phyloP scores from a whole-genome alignment of 2,329 filamentous ascomycete genomes.

The Claviceps capensis region DNA sequence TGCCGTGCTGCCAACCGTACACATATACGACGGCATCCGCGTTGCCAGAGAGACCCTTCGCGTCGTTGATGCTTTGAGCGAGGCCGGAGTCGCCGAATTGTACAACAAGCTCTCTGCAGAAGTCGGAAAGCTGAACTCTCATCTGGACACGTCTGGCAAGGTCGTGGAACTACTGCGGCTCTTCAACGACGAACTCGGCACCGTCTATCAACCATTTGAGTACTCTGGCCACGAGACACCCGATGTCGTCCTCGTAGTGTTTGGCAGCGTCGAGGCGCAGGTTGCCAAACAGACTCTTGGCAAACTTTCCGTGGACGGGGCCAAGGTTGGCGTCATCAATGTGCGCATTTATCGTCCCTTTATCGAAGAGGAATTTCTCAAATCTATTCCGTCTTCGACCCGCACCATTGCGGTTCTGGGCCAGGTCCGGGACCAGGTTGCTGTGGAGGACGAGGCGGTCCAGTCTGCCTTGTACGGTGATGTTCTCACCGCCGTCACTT shows the following conservation, averaged over 20 bases:
- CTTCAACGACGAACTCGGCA: conserved; percentile 85
- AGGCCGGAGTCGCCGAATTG: conserved; percentile 51
- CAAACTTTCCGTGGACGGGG: conserved; percentile 56
- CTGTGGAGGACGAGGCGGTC: conserved; percentile 59
- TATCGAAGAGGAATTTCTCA: conserved; percentile 84
- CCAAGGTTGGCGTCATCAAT: conserved; percentile 74
- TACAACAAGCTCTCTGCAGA: conserved; percentile 55
- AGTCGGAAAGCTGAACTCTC: conserved; percentile 49
- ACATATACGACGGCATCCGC: conserved; percentile 77
- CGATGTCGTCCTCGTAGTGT: conserved; percentile 76
- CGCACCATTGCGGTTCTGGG: conserved; percentile 74
- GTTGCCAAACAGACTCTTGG: conserved; percentile 68
- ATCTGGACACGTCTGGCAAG: conserved; percentile 59
- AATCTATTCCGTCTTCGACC: conserved; percentile 60
- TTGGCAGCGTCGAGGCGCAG: conserved; percentile 83
- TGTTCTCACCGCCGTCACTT: conserved; percentile 71
- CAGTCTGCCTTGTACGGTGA: conserved; percentile 89
- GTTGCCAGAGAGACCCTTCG: conserved; percentile 71
- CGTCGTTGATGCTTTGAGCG: conserved; percentile 68
- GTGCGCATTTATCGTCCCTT: conserved; percentile 93
- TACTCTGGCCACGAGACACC: conserved; percentile 75
- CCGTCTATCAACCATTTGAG: conserved; percentile 85
- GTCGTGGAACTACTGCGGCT: conserved; percentile 55
- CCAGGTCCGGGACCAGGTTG: conserved; percentile 63
- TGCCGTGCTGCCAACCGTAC: conserved; percentile 65